Conservation (phyloP, 768 basidiomycete species). For the Cystoderma amianthinum region DNA sequence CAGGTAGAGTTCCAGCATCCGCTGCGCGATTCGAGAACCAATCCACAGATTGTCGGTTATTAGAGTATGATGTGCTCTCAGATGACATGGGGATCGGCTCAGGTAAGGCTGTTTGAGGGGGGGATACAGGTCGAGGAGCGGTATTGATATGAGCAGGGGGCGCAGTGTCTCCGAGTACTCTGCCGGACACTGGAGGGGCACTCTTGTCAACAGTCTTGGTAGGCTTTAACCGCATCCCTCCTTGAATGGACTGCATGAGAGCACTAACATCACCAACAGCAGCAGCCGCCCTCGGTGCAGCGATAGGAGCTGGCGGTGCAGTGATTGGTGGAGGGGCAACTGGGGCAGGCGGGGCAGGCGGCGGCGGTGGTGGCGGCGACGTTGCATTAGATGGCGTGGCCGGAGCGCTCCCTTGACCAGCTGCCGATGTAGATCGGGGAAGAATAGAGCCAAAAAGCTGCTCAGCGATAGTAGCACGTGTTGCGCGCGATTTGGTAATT, state of each 20-base stretch:
- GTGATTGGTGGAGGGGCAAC: conserved; percentile 32
- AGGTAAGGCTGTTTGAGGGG: conserved; percentile 26
- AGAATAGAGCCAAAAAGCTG: conserved; percentile 72
- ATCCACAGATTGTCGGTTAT: conserved; percentile 74
- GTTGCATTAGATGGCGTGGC: conserved; percentile 21
- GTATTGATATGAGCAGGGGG: conserved; percentile 65
- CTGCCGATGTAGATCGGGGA: conserved; percentile 55
- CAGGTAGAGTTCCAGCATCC: conserved; percentile 37
- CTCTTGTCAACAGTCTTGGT: conserved; percentile 83
- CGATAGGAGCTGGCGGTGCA: conserved; percentile 21
- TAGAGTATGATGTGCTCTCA: conserved; percentile 10
- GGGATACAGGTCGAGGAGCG: conserved; percentile 34
- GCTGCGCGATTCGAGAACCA: conserved; percentile 90
- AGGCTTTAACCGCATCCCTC: conserved; percentile 64
- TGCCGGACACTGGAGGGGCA: conserved; percentile 59
- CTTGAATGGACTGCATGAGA: conserved; percentile 74
- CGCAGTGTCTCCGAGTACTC: conserved; percentile 67
- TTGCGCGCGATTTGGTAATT: conserved; percentile 53
- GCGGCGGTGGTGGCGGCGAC: conserved; percentile 25
- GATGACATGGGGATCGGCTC: conserved; percentile 20
- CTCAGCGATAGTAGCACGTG: conserved; percentile 67
- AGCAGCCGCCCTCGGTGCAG: conserved; percentile 22
- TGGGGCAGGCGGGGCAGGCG: conserved; percentile 24
- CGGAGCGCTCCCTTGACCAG: conserved; percentile 42
- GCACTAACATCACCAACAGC: conserved; percentile 50